phyloP scores from a whole-genome alignment of 2,329 filamentous ascomycete species.

The Sporothrix pseudoabietina region DNA sequence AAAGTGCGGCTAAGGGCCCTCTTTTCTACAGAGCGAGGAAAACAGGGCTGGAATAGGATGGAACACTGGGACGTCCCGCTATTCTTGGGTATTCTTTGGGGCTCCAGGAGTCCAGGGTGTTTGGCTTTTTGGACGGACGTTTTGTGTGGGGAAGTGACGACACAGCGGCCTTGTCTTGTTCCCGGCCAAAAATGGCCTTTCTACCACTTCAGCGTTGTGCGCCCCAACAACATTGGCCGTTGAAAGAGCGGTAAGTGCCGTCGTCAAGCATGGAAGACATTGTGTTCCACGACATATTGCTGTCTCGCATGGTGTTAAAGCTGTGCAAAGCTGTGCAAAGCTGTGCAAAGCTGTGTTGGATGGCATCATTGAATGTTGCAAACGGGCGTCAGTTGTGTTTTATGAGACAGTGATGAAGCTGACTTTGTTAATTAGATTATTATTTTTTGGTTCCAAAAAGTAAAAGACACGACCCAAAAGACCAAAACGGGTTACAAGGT shows the following conservation, averaged over 20 bases:
- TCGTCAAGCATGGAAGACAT: not conserved
- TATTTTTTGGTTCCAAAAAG: not conserved
- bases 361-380: not conserved
- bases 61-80: not conserved
- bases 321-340: too few relatives aligned
- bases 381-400: not conserved
- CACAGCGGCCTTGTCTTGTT: not conserved
- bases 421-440: not conserved
- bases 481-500: not conserved
- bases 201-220: not conserved
- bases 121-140: not conserved
- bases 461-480: not conserved
- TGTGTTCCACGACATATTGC: not conserved
- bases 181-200: conserved; percentile 4
- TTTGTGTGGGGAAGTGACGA: conserved; percentile 5
- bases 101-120: not conserved
- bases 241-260: not conserved
- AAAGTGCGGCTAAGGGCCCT: conserved; percentile 2
- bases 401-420: too few relatives aligned
- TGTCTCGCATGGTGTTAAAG: not conserved
- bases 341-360: not conserved
- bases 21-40: not conserved
- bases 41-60: not conserved
- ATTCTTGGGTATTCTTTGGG: not conserved
- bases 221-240: not conserved